Conservation (phyloP, 139 green algal genomes). For the Chlorella sp. region DNA sequence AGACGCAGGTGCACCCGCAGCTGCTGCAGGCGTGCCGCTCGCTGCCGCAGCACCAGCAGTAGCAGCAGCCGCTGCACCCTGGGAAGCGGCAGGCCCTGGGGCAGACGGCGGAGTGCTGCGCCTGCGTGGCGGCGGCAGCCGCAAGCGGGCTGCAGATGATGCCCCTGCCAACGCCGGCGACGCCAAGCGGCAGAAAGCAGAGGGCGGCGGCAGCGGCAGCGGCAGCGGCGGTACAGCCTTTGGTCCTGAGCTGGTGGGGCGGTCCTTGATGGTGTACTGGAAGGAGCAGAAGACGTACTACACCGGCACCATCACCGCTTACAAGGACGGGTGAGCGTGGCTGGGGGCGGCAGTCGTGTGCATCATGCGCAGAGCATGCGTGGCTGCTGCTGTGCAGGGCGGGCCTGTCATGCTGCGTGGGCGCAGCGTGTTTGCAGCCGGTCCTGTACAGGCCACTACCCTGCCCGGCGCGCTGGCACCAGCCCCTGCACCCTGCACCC, state of each 20-base stretch:
- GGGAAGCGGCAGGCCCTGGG: too few species aligned
- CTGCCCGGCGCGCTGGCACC: too few species aligned
- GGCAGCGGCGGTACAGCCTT: not conserved
- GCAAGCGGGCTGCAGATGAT: slow-evolving; percentile 4
- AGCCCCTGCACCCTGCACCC: too few species aligned
- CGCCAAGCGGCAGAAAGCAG: not conserved
- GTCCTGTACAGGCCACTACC: too few species aligned
- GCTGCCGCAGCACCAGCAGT: not conserved
- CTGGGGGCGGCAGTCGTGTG: too few species aligned
- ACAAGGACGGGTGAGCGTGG: slow-evolving; percentile 22
- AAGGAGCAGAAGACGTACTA: slow-evolving; percentile 45
- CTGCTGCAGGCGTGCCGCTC: not conserved
- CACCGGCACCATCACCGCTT: not conserved
- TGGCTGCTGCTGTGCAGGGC: too few species aligned
- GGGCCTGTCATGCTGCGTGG: too few species aligned
- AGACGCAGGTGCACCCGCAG: not conserved
- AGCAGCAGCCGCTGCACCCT: too few species aligned
- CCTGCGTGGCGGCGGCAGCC: slow-evolving; percentile 10
- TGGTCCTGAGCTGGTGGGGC: slow-evolving; percentile 21
- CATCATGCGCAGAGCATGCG: too few species aligned
- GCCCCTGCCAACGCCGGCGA: too few species aligned
- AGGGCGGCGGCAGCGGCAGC: not conserved
- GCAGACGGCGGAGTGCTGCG: slow-evolving; percentile 21
- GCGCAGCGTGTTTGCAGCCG: too few species aligned
- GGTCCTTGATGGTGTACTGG: slow-evolving; percentile 37